Conservation (phyloP, 2,329 filamentous ascomycete species). For the Beauveria asiatica region DNA sequence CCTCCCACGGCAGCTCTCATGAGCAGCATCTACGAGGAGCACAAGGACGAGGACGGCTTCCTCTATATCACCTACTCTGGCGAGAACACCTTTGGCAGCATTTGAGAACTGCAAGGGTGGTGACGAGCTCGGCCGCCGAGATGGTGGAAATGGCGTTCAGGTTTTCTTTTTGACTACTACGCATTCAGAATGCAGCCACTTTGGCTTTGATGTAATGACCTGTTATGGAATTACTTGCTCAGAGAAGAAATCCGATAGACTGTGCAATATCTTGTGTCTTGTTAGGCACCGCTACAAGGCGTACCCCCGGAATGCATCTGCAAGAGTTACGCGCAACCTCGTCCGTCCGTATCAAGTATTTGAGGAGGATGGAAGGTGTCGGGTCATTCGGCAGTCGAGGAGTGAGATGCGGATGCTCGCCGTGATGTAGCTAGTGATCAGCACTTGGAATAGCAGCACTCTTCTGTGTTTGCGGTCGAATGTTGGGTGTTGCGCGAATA, state of each 20-base stretch:
- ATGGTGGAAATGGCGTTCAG: constrained; percentile 27
- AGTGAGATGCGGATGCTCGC: neutral
- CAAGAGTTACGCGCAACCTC: neutral
- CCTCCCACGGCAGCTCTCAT: constrained; percentile 95
- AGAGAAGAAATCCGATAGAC: neutral
- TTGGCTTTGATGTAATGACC: constrained; percentile 8
- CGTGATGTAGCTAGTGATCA: neutral
- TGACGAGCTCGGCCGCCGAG: neutral
- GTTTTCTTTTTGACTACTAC: constrained; percentile 18
- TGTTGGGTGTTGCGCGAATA: neutral
- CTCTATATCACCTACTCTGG: constrained; percentile 99
- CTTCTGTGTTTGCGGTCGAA: neutral
- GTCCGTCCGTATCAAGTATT: neutral
- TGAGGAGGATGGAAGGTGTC: neutral
- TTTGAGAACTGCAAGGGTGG: neutral
- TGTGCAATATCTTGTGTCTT: neutral
- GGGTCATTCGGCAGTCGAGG: neutral
- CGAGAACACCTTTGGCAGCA: constrained; percentile 88
- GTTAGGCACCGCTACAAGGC: neutral
- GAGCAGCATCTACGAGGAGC: constrained; percentile 99
- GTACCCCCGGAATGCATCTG: neutral
- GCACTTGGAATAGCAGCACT: neutral
- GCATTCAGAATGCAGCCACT: constrained; percentile 4
- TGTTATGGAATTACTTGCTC: neutral
- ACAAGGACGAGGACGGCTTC: constrained; percentile 84